Evolutionary conservation across 306 rosid genomes (phyloP).

Genomic region (Cicer bijugum): DNA sequence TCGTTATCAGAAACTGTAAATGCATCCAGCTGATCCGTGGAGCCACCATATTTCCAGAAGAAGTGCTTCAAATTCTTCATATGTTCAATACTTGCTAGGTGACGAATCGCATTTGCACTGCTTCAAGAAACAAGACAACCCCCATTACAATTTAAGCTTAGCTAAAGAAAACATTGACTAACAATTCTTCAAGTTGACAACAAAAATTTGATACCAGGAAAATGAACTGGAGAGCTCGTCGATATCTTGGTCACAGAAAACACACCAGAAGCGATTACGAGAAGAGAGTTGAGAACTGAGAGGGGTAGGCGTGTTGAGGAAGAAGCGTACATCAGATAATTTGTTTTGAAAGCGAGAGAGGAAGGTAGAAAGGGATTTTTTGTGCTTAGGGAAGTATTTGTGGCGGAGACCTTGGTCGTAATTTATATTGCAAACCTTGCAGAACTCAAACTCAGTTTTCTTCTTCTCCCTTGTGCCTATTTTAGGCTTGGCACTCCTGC

Average conservation of each 20-base stretch:
- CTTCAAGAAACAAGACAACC: slow-evolving; percentile 19
- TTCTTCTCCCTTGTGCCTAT: slow-evolving; percentile 38
- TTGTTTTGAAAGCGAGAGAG: slow-evolving; percentile 73
- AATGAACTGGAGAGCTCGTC: slow-evolving; percentile 66
- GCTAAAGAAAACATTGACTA: neutral
- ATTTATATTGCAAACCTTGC: slow-evolving; percentile 76
- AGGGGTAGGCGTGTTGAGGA: slow-evolving; percentile 61
- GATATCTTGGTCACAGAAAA: slow-evolving; percentile 70
- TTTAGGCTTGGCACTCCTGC: slow-evolving; percentile 41
- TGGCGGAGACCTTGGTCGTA: slow-evolving; percentile 83
- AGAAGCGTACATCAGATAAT: slow-evolving; percentile 64
- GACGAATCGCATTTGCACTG: slow-evolving; percentile 79
- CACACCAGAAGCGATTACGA: slow-evolving; percentile 79
- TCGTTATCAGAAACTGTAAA: slow-evolving; percentile 66
- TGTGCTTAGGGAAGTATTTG: slow-evolving; percentile 87
- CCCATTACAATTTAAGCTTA: slow-evolving; percentile 9
- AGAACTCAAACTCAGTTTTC: slow-evolving; percentile 69
- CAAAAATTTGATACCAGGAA: slow-evolving; percentile 54
- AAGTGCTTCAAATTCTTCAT: slow-evolving; percentile 84
- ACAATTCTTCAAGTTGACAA: neutral
- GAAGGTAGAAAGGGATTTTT: slow-evolving; percentile 69
- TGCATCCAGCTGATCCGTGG: slow-evolving; percentile 53
- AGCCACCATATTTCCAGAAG: slow-evolving; percentile 80
- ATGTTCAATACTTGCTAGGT: slow-evolving; percentile 71
- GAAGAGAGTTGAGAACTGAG: slow-evolving; percentile 62